A percentile compares a stretch with the other conserved stretches of the same genome.
These are phyloP conservation scores for Erodium chrysanthum DNA, from an alignment of 441 rosid genomes.

Conservation along the genomic window DNA sequence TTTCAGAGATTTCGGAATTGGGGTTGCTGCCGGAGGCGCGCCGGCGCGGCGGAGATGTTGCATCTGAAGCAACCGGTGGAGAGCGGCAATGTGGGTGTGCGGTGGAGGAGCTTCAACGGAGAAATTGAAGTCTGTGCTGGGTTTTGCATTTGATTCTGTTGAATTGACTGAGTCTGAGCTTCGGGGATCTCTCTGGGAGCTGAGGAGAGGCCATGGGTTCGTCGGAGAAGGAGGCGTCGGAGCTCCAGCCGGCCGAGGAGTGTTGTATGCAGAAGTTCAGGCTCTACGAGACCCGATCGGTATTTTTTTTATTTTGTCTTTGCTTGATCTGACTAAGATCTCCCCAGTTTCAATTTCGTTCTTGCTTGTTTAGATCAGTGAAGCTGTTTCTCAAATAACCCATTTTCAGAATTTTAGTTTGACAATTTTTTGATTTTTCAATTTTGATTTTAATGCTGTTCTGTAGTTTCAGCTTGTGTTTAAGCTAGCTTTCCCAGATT, in stretches of 20 bases:
- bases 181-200: slow-evolving; percentile 40
- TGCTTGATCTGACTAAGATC: slow-evolving; percentile 16
- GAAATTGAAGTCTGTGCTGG: neutral
- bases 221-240: slow-evolving; percentile 31
- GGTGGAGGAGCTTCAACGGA: slow-evolving; percentile 11
- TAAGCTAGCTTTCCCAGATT: neutral
- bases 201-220: slow-evolving; percentile 25
- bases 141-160: slow-evolving; percentile 48
- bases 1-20: neutral
- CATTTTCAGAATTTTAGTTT: neutral
- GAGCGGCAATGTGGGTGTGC: no score
- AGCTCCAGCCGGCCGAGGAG: slow-evolving; percentile 12
- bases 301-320: slow-evolving; percentile 15
- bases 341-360: slow-evolving; percentile 3
- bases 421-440: neutral
- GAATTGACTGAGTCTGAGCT: slow-evolving; percentile 58
- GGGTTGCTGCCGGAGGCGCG: neutral
- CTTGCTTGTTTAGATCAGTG: slow-evolving; percentile 8
- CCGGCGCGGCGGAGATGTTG: slow-evolving; percentile 28
- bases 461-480: neutral
- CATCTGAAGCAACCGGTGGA: slow-evolving; percentile 58
- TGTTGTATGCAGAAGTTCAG: slow-evolving; percentile 55
- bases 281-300: slow-evolving; percentile 74
- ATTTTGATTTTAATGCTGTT: neutral
- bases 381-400: neutral